Conservation (phyloP, 2,329 filamentous ascomycete genomes). For the Aspergillus sp. region DNA sequence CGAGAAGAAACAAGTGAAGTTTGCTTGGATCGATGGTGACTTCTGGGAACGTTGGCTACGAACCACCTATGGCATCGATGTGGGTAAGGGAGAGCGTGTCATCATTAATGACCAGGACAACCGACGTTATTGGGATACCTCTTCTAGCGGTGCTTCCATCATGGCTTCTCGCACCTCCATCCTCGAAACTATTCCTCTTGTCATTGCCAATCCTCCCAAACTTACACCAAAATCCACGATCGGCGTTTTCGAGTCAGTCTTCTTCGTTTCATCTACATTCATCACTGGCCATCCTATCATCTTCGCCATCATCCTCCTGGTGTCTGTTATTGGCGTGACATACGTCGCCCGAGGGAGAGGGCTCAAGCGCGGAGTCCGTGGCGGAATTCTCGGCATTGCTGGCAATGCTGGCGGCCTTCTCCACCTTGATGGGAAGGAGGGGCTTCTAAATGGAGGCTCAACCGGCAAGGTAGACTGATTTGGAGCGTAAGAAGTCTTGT, state of each 20-base stretch:
- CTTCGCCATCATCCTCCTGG: slow-evolving; percentile 40
- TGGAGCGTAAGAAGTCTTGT: slow-evolving; percentile 24
- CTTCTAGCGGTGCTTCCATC: slow-evolving; percentile 85
- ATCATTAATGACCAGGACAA: slow-evolving; percentile 97
- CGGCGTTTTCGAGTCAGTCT: slow-evolving; percentile 46
- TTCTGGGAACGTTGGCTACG: slow-evolving; percentile 98
- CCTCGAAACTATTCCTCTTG: slow-evolving; percentile 69
- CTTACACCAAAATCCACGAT: slow-evolving; percentile 51
- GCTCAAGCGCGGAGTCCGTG: slow-evolving; percentile 28
- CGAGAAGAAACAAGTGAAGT: slow-evolving; percentile 83
- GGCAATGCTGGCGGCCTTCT: slow-evolving; percentile 43
- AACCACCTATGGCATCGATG: slow-evolving; percentile 90
- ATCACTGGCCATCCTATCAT: slow-evolving; percentile 45
- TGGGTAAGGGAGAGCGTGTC: slow-evolving; percentile 81
- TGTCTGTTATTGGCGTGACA: slow-evolving; percentile 33
- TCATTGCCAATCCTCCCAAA: slow-evolving; percentile 50
- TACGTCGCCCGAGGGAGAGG: slow-evolving; percentile 35
- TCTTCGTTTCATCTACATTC: slow-evolving; percentile 47
- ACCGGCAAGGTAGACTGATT: slow-evolving; percentile 50
- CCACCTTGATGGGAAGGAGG: slow-evolving; percentile 50
- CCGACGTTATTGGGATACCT: slow-evolving; percentile 92
- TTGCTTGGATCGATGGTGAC: slow-evolving; percentile 94
- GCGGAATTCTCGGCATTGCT: slow-evolving; percentile 37
- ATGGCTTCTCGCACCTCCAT: slow-evolving; percentile 86
- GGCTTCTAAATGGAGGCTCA: slow-evolving; percentile 42